Evolutionary conservation across 208 protist species (phyloP), one percentile per base, ranked within the genome.

Genomic region (Trypanosoma lewisi): DNA sequence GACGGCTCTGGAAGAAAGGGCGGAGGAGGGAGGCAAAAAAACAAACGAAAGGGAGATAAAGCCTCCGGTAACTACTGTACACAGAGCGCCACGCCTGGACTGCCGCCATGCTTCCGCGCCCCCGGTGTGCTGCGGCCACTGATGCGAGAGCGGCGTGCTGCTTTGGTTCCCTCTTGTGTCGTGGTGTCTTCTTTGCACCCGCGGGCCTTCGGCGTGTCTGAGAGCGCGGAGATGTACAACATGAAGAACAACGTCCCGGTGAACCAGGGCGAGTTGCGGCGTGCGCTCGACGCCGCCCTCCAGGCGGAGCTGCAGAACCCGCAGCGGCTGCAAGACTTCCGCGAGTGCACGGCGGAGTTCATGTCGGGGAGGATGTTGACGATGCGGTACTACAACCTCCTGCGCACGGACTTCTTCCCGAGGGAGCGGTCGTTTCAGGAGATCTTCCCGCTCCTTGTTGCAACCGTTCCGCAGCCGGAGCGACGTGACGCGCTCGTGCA

Each of bases 391-490:
- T 93, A 89, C 72, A 74, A 84, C 48, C 34, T 63, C 27, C 56
- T 95, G 25, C 59, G 69, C 33, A 21, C 19, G 12, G 67, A 82
- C 36, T 82, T 73, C 61, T 91, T 95, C 30, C 68, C 73, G 3
- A 63, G 78, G 25, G 61, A 70, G 19, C 31, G 39, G 8, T 76
- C 80, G 1, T 83, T 96, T 44, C 65, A 82, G 42, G 66, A 72
- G 53, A 67, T 95, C 9, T 89, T 93, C 42, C 85, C 83, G 5
- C 61, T 91, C n/a, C 62, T 96, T 7, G 75, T 93, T 16, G 82
- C 85, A 12, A 87, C 87, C 30, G 60, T 89, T 8, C 87, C 84
- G 2, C 39, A 73, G 0, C 63, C 51, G 36, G 58, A 78, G 11
- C 83, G 83, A 57, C 60, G 77, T 25, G 44, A 60, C 31, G 87